Evolutionary conservation across 148 eudicot genomes (phyloP).

Genomic region (Chenopodium formosanum): DNA sequence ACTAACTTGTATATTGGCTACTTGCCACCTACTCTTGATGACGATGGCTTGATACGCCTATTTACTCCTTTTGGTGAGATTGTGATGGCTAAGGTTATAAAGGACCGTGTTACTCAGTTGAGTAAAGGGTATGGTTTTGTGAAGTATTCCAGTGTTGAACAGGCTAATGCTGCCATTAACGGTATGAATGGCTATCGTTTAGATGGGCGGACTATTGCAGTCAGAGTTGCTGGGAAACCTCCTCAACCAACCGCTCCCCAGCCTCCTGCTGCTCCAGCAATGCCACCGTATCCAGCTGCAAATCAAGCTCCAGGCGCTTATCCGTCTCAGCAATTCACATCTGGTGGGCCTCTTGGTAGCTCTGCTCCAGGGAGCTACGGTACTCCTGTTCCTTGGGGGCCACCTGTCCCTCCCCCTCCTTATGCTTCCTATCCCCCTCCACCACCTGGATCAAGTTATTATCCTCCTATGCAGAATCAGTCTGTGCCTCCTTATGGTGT

Average conservation of each 20-base stretch:
- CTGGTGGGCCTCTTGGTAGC: constrained; percentile 53
- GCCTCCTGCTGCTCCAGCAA: constrained; percentile 51
- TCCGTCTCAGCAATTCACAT: constrained; percentile 63
- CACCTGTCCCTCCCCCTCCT: constrained; percentile 56
- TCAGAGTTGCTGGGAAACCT: constrained; percentile 90
- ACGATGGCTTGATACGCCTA: constrained; percentile 63
- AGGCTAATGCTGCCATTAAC: constrained; percentile 73
- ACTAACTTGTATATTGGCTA: constrained; percentile 80
- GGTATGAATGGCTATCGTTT: constrained; percentile 74
- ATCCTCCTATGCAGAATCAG: constrained; percentile 54
- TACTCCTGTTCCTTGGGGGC: constrained; percentile 80
- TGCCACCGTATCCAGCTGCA: constrained; percentile 48
- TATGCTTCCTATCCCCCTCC: constrained; percentile 67
- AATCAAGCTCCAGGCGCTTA: constrained; percentile 52
- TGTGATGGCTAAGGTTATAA: constrained; percentile 86
- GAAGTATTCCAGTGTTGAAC: constrained; percentile 65
- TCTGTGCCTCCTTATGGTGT: constrained; percentile 52
- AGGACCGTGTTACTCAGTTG: constrained; percentile 58
- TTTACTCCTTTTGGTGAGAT: constrained; percentile 76
- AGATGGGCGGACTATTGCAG: constrained; percentile 81
- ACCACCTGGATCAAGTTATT: constrained; percentile 61
- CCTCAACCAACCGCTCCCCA: constrained; percentile 72
- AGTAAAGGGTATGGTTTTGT: constrained; percentile 98
- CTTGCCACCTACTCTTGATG: constrained; percentile 82
- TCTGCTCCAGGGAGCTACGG: constrained; percentile 53